Percentiles rank a stretch among this genome's conserved stretches.
Evolutionary conservation across 768 basidiomycete genomes (phyloP).

Genomic region (Auriscalpium microsporum): DNA sequence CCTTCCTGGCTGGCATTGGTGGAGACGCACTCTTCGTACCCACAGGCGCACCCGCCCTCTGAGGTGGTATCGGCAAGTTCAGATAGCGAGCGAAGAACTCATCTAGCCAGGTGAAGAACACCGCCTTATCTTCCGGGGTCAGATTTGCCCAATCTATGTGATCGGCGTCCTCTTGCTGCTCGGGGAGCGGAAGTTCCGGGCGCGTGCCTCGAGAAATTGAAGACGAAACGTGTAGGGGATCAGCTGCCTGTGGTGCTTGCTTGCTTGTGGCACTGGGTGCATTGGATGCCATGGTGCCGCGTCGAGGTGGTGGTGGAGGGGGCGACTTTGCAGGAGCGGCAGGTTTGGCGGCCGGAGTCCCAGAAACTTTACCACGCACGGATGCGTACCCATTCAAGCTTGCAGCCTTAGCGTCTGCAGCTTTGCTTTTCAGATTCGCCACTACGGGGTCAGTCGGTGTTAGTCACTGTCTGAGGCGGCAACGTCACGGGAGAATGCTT

Average conservation of each 20-base stretch:
- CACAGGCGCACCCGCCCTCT: background rate
- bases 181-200: background rate
- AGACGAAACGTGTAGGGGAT: background rate
- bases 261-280: no score
- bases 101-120: constrained; percentile 73
- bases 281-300: no score
- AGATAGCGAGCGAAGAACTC: constrained; percentile 60
- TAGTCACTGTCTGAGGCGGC: no score
- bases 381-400: background rate
- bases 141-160: constrained; percentile 65
- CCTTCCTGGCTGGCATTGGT: no score
- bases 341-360: background rate
- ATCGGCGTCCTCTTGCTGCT: constrained; percentile 4
- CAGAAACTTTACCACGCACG: background rate
- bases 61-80: constrained; percentile 12
- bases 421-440: background rate
- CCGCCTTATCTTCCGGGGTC: constrained; percentile 55
- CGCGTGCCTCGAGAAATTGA: background rate
- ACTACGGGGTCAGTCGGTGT: background rate
- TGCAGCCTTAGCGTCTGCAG: background rate
- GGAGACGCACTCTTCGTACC: background rate
- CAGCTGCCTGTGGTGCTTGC: no score
- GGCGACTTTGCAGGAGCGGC: background rate
- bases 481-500: no score
- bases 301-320: background rate